Evolutionary conservation across 2,329 filamentous ascomycete genomes (phyloP).

Genomic region (Ophiostoma australiae): DNA sequence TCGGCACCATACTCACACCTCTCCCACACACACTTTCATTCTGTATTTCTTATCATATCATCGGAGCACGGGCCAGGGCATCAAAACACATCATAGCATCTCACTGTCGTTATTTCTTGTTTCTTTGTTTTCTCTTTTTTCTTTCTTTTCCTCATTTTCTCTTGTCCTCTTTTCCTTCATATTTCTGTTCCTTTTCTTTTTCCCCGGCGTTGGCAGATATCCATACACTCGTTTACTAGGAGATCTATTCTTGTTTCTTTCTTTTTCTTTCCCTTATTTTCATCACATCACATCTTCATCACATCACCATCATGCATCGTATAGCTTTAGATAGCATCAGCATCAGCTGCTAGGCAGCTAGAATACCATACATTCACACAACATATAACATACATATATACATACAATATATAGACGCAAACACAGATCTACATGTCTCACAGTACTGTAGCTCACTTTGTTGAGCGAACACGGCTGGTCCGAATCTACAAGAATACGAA

Average conservation of each 20-base stretch:
- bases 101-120: background rate
- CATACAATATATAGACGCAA: background rate
- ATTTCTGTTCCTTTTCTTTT: background rate
- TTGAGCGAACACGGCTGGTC: background rate
- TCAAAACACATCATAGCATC: slow-evolving; percentile 11
- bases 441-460: background rate
- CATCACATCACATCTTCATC: background rate
- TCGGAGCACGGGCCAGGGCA: slow-evolving; percentile 1
- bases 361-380: background rate
- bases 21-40: background rate
- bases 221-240: slow-evolving; percentile 12
- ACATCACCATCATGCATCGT: background rate
- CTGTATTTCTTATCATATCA: background rate
- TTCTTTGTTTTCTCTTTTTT: background rate
- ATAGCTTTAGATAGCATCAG: too few relatives aligned
- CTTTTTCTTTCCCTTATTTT: background rate
- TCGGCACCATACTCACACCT: background rate
- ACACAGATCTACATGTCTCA: background rate
- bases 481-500: background rate
- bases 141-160: too few relatives aligned
- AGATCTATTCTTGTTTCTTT: background rate
- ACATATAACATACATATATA: background rate
- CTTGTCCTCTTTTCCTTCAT: too few relatives aligned
- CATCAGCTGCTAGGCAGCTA: slow-evolving; percentile 9
- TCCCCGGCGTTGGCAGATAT: slow-evolving; percentile 12